Evolutionary conservation across 73 alveolate species (phyloP).

Genomic region (Durusdinium trenchii): DNA sequence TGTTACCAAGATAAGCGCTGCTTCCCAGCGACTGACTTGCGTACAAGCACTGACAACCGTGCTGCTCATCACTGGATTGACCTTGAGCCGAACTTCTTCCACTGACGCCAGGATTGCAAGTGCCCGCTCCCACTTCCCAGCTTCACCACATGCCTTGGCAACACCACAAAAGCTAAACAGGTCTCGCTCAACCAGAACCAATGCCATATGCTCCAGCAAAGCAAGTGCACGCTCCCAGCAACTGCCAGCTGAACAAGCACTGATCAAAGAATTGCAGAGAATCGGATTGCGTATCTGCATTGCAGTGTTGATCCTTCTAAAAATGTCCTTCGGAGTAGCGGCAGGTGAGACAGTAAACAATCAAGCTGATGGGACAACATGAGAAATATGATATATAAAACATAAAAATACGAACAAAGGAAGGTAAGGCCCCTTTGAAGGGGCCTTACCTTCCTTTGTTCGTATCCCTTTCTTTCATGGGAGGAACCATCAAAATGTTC

Average conservation of each 20-base stretch:
- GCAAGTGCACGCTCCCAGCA: constrained; percentile 27
- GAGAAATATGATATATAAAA: neutral
- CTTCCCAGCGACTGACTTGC: constrained; percentile 67
- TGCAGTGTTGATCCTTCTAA: neutral
- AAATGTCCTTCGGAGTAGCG: neutral
- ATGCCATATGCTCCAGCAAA: constrained; percentile 9
- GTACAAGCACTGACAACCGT: constrained; percentile 53
- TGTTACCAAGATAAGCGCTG: neutral
- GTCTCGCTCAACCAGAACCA: neutral
- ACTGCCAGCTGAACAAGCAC: constrained; percentile 65
- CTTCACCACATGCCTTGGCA: constrained; percentile 54
- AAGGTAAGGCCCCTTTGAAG: neutral
- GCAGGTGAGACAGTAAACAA: neutral
- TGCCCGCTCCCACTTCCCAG: constrained; percentile 53
- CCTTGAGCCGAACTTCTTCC: neutral
- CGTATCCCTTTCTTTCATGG: neutral
- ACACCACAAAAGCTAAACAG: constrained; percentile 50
- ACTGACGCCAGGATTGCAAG: neutral
- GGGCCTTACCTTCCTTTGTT: neutral
- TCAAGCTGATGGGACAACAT: neutral
- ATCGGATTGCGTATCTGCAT: constrained; percentile 1
- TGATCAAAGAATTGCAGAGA: constrained; percentile 43
- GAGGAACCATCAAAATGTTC: neutral
- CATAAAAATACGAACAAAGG: neutral
- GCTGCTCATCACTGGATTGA: constrained; percentile 32